Percentiles rank a stretch among this genome's conserved stretches.
Conservation (phyloP, 345 rosid genomes). For the Brassica nigra region DNA sequence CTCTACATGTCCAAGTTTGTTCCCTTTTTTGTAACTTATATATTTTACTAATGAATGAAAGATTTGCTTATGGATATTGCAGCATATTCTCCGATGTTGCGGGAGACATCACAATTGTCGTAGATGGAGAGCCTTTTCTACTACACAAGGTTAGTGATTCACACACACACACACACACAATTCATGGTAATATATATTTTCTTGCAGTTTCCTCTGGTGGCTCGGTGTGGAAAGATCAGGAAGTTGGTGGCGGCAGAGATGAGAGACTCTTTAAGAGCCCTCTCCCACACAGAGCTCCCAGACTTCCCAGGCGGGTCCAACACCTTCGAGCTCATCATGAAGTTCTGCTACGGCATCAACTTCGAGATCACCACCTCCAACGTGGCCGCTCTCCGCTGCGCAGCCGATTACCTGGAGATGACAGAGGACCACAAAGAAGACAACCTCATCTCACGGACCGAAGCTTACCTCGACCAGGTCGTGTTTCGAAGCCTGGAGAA, state of each 20-base stretch:
- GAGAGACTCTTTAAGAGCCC: conserved; percentile 45
- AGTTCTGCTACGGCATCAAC: conserved; percentile 87
- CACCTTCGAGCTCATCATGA: conserved; percentile 81
- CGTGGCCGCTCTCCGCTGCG: conserved; percentile 66
- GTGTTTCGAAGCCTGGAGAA: conserved; percentile 65
- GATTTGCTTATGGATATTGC: conserved; percentile 9
- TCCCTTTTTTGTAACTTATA: not conserved
- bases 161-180: not conserved
- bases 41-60: conserved; percentile 1
- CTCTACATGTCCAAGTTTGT: not conserved
- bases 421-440: conserved; percentile 74
- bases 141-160: conserved; percentile 68
- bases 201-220: conserved; percentile 80
- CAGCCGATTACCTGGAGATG: conserved; percentile 83
- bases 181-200: not conserved
- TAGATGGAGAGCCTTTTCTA: conserved; percentile 78
- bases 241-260: conserved; percentile 57
- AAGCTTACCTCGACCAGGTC: conserved; percentile 57
- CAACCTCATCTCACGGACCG: conserved; percentile 65
- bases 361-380: conserved; percentile 77
- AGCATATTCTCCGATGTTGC: conserved; percentile 93
- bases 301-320: conserved; percentile 72
- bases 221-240: conserved; percentile 80
- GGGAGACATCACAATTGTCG: conserved; percentile 74
- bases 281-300: conserved; percentile 46